phyloP scores from a whole-genome alignment of 257 asterid species.

The Eustoma russellianum region DNA sequence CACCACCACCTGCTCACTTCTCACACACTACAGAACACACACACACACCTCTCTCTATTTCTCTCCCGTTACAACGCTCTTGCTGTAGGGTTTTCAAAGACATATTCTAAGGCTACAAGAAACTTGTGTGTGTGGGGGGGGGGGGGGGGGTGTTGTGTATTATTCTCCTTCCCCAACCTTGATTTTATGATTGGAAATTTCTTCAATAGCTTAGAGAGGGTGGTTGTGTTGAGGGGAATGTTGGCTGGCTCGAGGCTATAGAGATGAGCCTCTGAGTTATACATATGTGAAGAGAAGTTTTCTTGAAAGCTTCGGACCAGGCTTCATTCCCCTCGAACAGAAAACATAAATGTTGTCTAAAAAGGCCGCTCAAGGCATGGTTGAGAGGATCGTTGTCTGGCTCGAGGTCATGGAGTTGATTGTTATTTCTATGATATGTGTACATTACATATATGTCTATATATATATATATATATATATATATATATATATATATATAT shows the following conservation, averaged over 20 bases:
- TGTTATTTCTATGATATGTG: no score
- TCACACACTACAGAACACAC: no score
- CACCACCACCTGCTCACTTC: background rate
- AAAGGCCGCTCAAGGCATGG: constrained; percentile 16
- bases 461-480: no score
- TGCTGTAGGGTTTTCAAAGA: constrained; percentile 7
- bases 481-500: no score
- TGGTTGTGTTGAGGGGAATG: constrained; percentile 82
- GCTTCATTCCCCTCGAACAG: constrained; percentile 79
- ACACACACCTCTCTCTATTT: background rate
- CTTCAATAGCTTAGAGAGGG: no score
- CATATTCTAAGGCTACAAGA: background rate
- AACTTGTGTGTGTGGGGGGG: no score
- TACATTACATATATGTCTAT: no score
- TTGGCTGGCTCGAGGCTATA: constrained; percentile 71
- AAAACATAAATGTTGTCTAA: background rate
- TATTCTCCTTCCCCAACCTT: no score
- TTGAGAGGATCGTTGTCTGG: constrained; percentile 57
- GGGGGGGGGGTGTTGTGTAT: no score
- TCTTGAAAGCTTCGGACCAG: constrained; percentile 70
- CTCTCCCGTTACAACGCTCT: no score
- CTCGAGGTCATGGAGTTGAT: constrained; percentile 40
- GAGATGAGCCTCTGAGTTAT: constrained; percentile 7
- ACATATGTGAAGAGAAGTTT: background rate
- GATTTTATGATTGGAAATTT: no score